Evolutionary conservation across 345 rosid species (phyloP), one percentile per base, ranked within the genome.

Genomic region (Brassica rapa): DNA sequence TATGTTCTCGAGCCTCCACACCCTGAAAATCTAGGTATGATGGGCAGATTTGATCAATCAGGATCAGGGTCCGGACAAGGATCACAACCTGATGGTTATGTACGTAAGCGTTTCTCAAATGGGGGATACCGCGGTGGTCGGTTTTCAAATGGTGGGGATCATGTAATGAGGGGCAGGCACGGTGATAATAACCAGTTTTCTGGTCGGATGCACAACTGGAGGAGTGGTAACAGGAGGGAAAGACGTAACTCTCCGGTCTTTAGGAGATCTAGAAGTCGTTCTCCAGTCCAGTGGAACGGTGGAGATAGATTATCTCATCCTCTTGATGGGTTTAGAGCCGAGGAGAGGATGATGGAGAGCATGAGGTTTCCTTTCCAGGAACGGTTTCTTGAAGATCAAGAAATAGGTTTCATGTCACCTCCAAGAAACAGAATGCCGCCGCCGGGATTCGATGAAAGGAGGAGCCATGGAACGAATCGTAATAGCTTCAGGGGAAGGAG

Each of bases 291-390:
- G 7, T 80, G 88, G 77, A 72, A 61, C 14, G 65, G 83, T 8
- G 77, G 83, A 8, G 86, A 83, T 63, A 83, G 86, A 81, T 85
- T 89, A 71, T 83, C 88, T 46, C 82, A 87, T 46, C 88, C 87
- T 15, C 85, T 82, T 1, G 77, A 77, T 1, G 79, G 78, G 62
- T 84, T 83, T 32, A 82, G 85, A 80, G 70, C 69, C 12, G 77
- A 81, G 4, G 78, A 69, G 8, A 77, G 83, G 67, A 72, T 72
- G 70, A 70, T 76, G 68, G 85, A 77, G 27, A 81, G 88, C 62
- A 81, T 24, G 56, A 85, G 84, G 70, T 8, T 82, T 62, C 86
- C 87, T 4, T 83, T 79, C 70, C 84, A 84, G 72, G 87, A 84
- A 73, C 86, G 77, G 3, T 83, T 83, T 70, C 78, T 69, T 16